Conservation (phyloP, 345 rosid genomes). For the Brassica incana region DNA sequence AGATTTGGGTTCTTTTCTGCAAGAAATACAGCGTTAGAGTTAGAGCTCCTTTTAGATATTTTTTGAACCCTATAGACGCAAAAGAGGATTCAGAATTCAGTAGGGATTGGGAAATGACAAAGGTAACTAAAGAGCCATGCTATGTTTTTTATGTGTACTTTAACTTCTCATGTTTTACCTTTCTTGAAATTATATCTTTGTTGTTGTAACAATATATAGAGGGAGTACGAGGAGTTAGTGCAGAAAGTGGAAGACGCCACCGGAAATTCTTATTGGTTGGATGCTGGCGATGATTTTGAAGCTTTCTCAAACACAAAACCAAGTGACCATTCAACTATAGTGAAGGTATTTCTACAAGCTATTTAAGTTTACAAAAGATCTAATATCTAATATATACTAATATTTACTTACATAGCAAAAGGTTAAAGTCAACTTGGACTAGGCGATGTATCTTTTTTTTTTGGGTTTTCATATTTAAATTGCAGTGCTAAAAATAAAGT, state of each 20-base stretch:
- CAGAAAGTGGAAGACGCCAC: slow-evolving; percentile 46
- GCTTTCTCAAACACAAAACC: slow-evolving; percentile 44
- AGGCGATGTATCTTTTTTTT: background rate
- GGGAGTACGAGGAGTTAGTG: slow-evolving; percentile 50
- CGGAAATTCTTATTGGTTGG: slow-evolving; percentile 13
- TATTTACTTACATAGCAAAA: background rate
- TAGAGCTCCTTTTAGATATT: slow-evolving; percentile 76
- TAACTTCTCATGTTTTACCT: background rate
- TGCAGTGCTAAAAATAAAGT: no score
- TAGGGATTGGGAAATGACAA: slow-evolving; percentile 46
- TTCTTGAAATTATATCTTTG: background rate
- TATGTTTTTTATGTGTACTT: background rate
- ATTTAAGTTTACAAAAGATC: background rate
- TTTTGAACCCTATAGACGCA: slow-evolving; percentile 7
- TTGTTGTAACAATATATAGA: slow-evolving; percentile 30
- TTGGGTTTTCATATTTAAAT: no score
- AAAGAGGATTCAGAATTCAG: slow-evolving; percentile 44
- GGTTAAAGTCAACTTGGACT: background rate
- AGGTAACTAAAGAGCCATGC: slow-evolving; percentile 41
- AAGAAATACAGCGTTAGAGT: slow-evolving; percentile 49
- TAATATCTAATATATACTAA: background rate
- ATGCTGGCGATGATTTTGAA: slow-evolving; percentile 41
- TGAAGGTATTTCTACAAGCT: slow-evolving; percentile 49
- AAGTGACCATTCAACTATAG: slow-evolving; percentile 53
- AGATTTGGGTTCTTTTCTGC: slow-evolving; percentile 79